These are phyloP conservation scores for Fusarium solani-melongenae DNA, from an alignment of 2,329 filamentous ascomycete genomes.

Conservation along the genomic window DNA sequence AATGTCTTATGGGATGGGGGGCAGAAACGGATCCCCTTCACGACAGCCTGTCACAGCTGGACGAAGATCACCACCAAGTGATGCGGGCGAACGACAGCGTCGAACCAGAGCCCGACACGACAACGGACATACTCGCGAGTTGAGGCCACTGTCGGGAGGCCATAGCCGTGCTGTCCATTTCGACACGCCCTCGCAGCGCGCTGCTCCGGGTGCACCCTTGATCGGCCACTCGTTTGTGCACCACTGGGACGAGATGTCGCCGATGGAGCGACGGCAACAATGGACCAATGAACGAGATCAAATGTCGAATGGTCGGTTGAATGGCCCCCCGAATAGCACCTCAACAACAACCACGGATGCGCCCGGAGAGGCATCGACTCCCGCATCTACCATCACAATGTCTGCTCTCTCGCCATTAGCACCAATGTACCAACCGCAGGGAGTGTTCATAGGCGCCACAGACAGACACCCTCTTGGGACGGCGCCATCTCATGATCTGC, in stretches of 20 bases:
- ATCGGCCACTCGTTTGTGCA: slow-evolving; percentile 11
- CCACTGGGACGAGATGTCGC: slow-evolving; percentile 10
- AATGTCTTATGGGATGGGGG: slow-evolving; percentile 17
- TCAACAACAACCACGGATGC: not conserved
- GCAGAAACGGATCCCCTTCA: slow-evolving; percentile 24
- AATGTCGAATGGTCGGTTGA: not conserved
- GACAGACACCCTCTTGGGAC: not conserved
- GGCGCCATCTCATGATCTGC: not conserved
- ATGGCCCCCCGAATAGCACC: not conserved
- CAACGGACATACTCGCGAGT: slow-evolving; percentile 17
- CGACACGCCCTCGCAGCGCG: slow-evolving; percentile 3
- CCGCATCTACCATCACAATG: not conserved
- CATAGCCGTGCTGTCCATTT: slow-evolving; percentile 1
- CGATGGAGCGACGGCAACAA: slow-evolving; percentile 9
- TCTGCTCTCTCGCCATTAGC: slow-evolving; percentile 24
- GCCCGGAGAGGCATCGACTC: not conserved
- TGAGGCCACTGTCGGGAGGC: slow-evolving; percentile 1
- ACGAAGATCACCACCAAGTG: slow-evolving; percentile 45
- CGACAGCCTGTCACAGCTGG: slow-evolving; percentile 26
- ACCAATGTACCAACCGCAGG: slow-evolving; percentile 21
- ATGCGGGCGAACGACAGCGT: slow-evolving; percentile 42
- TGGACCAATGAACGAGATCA: slow-evolving; percentile 8
- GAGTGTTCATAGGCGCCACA: not conserved
- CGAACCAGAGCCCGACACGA: slow-evolving; percentile 44
- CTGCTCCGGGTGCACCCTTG: not conserved